A percentile compares a stretch with the other conserved stretches of the same genome.
Conservation (phyloP, 164 flowering plant genomes). For the Umbellularia californica region DNA sequence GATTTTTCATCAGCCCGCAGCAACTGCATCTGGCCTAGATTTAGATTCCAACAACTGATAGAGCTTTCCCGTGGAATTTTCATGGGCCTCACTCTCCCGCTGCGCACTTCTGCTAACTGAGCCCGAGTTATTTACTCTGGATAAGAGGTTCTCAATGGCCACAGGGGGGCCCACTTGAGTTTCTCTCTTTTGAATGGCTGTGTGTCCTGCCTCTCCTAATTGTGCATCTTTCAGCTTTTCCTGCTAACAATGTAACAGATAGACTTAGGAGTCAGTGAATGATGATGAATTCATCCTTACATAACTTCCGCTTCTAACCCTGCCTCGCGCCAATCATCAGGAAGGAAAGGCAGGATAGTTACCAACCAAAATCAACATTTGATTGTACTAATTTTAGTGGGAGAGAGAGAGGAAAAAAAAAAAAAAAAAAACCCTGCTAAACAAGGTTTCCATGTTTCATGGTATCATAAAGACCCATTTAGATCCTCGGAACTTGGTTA, state of each 20-base stretch:
- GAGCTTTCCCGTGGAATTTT: conserved; percentile 57
- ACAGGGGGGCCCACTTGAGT: conserved; percentile 25
- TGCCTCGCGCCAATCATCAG: too few species aligned
- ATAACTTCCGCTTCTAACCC: background rate
- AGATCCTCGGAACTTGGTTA: too few species aligned
- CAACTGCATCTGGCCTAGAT: conserved; percentile 75
- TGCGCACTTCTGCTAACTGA: conserved; percentile 24
- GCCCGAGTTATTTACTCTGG: conserved; percentile 59
- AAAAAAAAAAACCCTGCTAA: too few species aligned
- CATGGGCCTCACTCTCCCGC: conserved; percentile 43
- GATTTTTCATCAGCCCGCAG: conserved; percentile 52
- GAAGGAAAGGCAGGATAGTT: too few species aligned
- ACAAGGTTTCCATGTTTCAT: too few species aligned
- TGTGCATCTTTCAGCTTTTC: conserved; percentile 48
- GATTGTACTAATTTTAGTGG: too few species aligned
- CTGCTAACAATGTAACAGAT: conserved; percentile 27
- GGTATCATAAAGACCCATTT: too few species aligned
- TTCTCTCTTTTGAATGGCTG: conserved; percentile 23
- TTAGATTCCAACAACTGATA: conserved; percentile 79
- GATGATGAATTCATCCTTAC: background rate
- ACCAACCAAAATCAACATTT: too few species aligned
- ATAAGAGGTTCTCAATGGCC: conserved; percentile 63
- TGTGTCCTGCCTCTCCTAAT: conserved; percentile 26
- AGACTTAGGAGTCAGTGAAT: background rate
- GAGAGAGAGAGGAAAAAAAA: too few species aligned